These are phyloP conservation scores for Collybia sp. DNA, from an alignment of 768 basidiomycete genomes.

Conservation along the genomic window DNA sequence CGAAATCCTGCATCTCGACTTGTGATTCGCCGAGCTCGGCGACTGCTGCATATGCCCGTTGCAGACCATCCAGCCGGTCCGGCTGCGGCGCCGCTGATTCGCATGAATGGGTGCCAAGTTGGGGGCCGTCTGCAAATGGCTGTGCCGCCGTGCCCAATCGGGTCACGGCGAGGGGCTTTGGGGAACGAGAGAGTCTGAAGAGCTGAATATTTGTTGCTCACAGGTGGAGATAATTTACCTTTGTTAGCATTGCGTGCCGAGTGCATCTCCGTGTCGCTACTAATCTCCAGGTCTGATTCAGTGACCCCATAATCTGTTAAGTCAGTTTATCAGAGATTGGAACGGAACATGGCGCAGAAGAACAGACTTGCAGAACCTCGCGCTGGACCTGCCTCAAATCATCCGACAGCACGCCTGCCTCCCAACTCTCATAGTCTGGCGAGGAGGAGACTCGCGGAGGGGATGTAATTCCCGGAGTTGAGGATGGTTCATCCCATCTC, in stretches of 20 bases:
- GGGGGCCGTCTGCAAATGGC: conserved; percentile 1
- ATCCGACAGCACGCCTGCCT: too few species aligned
- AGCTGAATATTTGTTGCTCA: neutral
- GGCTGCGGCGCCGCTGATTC: conserved; percentile 22
- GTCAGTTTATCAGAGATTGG: neutral
- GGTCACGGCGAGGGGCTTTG: neutral
- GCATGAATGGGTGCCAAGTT: conserved; percentile 3
- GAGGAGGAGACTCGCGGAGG: too few species aligned
- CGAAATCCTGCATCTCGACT: conserved; percentile 41
- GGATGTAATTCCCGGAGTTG: too few species aligned
- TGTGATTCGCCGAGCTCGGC: conserved; percentile 42
- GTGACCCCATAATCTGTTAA: conserved; percentile 7
- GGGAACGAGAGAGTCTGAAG: neutral
- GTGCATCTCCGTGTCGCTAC: too few species aligned
- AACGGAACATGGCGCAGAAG: neutral
- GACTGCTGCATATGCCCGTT: conserved; percentile 38
- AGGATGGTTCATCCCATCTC: too few species aligned
- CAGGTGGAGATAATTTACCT: conserved; percentile 1
- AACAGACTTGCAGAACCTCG: conserved; percentile 11
- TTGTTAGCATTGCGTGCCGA: neutral
- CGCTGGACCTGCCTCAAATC: too few species aligned
- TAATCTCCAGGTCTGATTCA: conserved; percentile 6
- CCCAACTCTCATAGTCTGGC: too few species aligned
- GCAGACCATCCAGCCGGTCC: conserved; percentile 36
- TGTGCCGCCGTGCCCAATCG: neutral